Evolutionary conservation across 1,139 yeast genomes (phyloP), one percentile per base, ranked within the genome.

Genomic region (Yamadazyma sp.): DNA sequence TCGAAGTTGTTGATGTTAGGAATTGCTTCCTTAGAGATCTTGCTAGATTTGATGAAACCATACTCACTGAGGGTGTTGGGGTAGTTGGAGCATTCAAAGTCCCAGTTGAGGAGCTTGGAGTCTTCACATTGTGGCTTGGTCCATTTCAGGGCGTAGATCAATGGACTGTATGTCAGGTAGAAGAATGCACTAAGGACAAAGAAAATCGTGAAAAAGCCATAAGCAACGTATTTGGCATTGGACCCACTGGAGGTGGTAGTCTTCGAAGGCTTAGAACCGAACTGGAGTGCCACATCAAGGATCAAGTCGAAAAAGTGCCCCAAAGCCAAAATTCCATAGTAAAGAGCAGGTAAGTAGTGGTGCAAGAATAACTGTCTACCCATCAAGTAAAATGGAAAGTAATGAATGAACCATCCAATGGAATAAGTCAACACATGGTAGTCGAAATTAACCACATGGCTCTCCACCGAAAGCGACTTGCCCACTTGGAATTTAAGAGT

Each of bases 351-450:
- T 50, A 92, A 70, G 61, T 92, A 90, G 62, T 90, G 97, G 60
- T 90, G 97, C 53, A 92, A 70, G 70, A 90, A 90, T 62, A 92
- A 68, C 66, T 89, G 97, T 64, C 97, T 83, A 21, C 85, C 92
- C 97, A 90, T 90, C 45, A 92, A 70, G 70, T 79, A 90, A 41
- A 92, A 90, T 45, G 98, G 98, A 51, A 76, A 66, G 58, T 82
- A 86, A 62, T 92, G 97, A 44, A 87, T 52, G 26, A 75, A 75
- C 94, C 96, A 92, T 26, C 96, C 98, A 12, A 82, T 59, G 37
- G 83, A 58, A 60, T 79, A 89, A 36, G 80, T 76, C 38, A 85
- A 71, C 30, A 78, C 76, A 53, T 86, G 89, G 40, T 76, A 66
- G 54, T 86, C 88, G 70, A 82, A 90, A 59, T 81, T 79, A 61